Base-by-base conservation (phyloP, 2,329 filamentous ascomycete genomes). In the Blastomyces percursus region DNA sequence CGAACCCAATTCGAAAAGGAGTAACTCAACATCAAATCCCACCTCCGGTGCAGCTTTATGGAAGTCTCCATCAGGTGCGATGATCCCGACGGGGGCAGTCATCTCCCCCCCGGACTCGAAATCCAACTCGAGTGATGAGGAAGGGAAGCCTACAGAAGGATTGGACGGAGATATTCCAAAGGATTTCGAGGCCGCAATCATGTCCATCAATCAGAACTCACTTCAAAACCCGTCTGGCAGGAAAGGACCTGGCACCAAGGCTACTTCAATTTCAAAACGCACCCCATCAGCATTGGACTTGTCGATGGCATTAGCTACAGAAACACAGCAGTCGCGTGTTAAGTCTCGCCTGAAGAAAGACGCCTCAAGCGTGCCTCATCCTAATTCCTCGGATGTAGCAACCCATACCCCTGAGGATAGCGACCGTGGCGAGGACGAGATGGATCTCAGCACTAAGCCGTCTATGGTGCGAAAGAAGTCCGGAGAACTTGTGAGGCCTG, bases 381-480 rank as follows among this genome's bases (percentile, higher is more conserved):
- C 16, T n/a, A 48, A 50, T 42, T 44, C 62, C 40, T 62, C 65
- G 48, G 66, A 67, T 68, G 75, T 70, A 64, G 71, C 56, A 11
- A 65, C 67, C 62, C 62, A 64, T 64, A 69, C 69, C 66, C 81
- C 68, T 8, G 73, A 73, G 44, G 76, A 78, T 21, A 76, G 76
- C 62, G 75, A 74, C 0, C 85, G 87, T 58, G 56, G 56, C 12
- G 86, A 89, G 64, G 86, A 87, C 40, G 82, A 82, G 55, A 81
- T 80, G 68, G 81, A 84, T 64, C 69, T 82, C 64, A 75, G 72
- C 66, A 81, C 78, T 69, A 95, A 94, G 77, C 91, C 92, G n/a
- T 86, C 86, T 61, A 95, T 97, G 86, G 86, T 99, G 12, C 87
- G 94, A 70, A 99, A 99, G 80, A 99, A 99, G 82, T 97, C 94